Percentiles rank a stretch among this genome's conserved stretches.
Evolutionary conservation across 148 eudicot species (phyloP).

Genomic region (Rhododendron ferrugineum): DNA sequence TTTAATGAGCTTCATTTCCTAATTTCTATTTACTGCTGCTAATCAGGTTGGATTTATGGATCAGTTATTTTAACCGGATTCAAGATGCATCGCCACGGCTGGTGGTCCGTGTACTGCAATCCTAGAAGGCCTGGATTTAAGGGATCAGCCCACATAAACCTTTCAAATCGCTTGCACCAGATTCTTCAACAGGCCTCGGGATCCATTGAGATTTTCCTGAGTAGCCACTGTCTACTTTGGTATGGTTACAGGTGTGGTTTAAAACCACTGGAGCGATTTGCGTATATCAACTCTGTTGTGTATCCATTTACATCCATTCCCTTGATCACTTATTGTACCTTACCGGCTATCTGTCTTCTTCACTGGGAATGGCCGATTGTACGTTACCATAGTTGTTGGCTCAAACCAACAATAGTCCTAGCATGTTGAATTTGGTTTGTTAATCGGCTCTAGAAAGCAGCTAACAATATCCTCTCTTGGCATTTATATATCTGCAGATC

Average conservation of each 20-base stretch:
- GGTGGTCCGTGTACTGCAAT: constrained; percentile 95
- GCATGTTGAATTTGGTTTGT: not conserved
- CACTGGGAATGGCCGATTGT: too few species aligned
- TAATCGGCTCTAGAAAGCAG: not conserved
- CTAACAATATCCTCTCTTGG: constrained; percentile 8
- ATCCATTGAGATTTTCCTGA: constrained; percentile 85
- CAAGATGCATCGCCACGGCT: constrained; percentile 97
- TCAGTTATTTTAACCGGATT: constrained; percentile 94
- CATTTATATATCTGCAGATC: constrained; percentile 34
- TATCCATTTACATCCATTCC: too few species aligned
- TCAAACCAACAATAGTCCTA: too few species aligned
- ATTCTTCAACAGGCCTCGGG: constrained; percentile 97
- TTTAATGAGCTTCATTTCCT: too few species aligned
- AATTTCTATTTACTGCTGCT: not conserved
- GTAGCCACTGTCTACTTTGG: constrained; percentile 81
- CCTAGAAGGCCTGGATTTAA: constrained; percentile 76
- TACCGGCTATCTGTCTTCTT: too few species aligned
- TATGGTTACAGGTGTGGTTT: too few species aligned
- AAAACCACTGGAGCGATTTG: too few species aligned
- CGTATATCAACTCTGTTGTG: too few species aligned
- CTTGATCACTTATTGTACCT: too few species aligned
- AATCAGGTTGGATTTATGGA: constrained; percentile 91
- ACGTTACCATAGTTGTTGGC: too few species aligned
- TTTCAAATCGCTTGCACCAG: constrained; percentile 95
- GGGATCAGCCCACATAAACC: constrained; percentile 34